Evolutionary conservation across 345 rosid species (phyloP), one percentile per base, ranked within the genome.

Genomic region (Rubroshorea leprosula): DNA sequence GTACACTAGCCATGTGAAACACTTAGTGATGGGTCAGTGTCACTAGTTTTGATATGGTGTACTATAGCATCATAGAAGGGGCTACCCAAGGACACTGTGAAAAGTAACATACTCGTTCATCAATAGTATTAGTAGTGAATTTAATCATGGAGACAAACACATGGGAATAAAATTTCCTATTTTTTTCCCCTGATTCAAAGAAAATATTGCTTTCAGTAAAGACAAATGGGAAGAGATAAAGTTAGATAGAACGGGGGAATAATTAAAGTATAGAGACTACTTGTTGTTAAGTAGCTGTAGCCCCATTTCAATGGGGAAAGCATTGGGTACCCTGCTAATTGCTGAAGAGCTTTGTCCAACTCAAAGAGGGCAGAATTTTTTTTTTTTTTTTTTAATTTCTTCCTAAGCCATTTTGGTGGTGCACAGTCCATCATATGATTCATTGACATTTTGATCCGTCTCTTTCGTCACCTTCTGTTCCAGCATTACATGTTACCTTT

Each of bases 1-100:
- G 71, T 56, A 70, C 67, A 67, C 51, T 5, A 38, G 57, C 67
- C 72, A 67, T 43, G 78, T 74, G 65, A 67, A 55, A 57, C 12
- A n/a, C 39, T 47, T 25, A n/a, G 54, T 67, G 68, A 49, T 54
- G 8, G 51, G 76, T 75, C 73, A 62, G 16, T 61, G 64, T 75
- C 71, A n/a, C 12, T 3, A 6, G 41, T 8, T 35, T 2, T 35
- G 41, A 2, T 35, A 8, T 35, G 11, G 5, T 35, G 41, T 35
- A 35, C 41, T 35, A 29, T 29, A n/a, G n/a, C n/a, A 29, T 9
- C 9, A 29, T 29, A 29, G 5, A 29, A 29, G 35, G 35, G 9
- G 4, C n/a, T n/a, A n/a, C n/a, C 35, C 35, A 29, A 29, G 35
- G 9, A 9, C 35, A 29, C n/a, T n/a, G n/a, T n/a, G n/a, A n/a